A percentile compares a stretch with the other conserved stretches of the same genome.
Evolutionary conservation across 768 basidiomycete species (phyloP).

Genomic region (Hericium erinaceus): DNA sequence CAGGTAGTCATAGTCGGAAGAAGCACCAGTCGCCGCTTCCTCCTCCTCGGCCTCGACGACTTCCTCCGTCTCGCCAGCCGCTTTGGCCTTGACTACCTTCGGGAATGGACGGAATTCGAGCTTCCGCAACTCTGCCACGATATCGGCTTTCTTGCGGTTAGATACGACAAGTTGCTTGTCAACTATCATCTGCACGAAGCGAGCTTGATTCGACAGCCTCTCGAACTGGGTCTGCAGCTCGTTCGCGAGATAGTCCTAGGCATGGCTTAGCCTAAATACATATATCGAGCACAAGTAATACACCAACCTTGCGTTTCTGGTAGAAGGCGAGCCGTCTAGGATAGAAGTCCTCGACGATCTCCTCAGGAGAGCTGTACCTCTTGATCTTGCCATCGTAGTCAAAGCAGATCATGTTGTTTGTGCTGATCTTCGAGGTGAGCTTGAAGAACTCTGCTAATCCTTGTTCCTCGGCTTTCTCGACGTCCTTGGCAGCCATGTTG

Average conservation of each 20-base stretch:
- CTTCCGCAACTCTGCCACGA: conserved; percentile 75
- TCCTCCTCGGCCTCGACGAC: conserved; percentile 44
- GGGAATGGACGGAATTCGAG: conserved; percentile 89
- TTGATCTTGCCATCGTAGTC: conserved; percentile 94
- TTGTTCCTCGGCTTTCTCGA: conserved; percentile 83
- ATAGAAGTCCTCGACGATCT: conserved; percentile 91
- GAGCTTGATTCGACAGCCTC: conserved; percentile 86
- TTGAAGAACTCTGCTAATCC: conserved; percentile 91
- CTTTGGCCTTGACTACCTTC: conserved; percentile 62
- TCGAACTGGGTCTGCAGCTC: conserved; percentile 78
- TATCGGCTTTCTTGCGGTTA: conserved; percentile 81
- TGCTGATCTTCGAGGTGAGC: conserved; percentile 72
- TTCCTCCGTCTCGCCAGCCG: conserved; percentile 55
- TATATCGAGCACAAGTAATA: not conserved
- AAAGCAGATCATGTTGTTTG: conserved; percentile 98
- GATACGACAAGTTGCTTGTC: conserved; percentile 72
- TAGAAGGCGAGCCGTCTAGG: conserved; percentile 83
- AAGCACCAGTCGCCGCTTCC: conserved; percentile 32
- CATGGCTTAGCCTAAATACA: not conserved
- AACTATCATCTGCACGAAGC: conserved; percentile 95
- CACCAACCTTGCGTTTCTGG: conserved; percentile 83
- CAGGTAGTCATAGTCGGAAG: conserved; percentile 84
- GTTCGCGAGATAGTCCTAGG: conserved; percentile 76
- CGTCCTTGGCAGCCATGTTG: conserved; percentile 67
- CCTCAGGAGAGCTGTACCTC: conserved; percentile 83